A percentile compares a stretch with the other conserved stretches of the same genome.
Conservation (phyloP, 441 rosid genomes). For the Oxalis stricta region DNA sequence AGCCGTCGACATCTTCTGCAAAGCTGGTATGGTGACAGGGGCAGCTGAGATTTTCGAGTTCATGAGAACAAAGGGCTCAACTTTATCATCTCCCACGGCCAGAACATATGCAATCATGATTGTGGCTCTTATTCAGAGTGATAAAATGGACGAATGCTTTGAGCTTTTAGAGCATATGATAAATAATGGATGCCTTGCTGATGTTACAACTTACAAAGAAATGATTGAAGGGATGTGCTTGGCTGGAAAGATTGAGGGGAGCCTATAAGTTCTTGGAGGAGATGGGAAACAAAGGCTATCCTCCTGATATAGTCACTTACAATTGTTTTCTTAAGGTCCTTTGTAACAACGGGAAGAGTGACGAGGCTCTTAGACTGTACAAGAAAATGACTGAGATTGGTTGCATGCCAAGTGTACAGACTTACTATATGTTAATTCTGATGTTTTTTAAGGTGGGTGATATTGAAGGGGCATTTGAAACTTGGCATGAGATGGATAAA, state of each 20-base stretch:
- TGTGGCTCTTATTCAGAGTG: constrained; percentile 44
- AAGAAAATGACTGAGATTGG: constrained; percentile 42
- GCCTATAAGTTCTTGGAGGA: constrained; percentile 71
- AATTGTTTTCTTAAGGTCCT: constrained; percentile 82
- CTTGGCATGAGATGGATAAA: constrained; percentile 72
- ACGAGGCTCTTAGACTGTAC: constrained; percentile 70
- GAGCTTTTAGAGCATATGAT: constrained; percentile 61
- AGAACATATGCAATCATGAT: constrained; percentile 65
- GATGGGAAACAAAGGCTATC: constrained; percentile 79
- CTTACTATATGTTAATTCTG: constrained; percentile 64
- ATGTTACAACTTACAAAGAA: constrained; percentile 74
- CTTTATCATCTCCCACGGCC: constrained; percentile 74
- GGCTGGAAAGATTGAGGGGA: constrained; percentile 61
- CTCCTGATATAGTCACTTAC: constrained; percentile 80
- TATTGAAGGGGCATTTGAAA: constrained; percentile 55
- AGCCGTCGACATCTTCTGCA: constrained; percentile 75
- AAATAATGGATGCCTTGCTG: constrained; percentile 72
- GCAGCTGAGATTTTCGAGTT: constrained; percentile 72
- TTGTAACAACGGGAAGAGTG: constrained; percentile 44
- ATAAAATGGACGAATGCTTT: constrained; percentile 51
- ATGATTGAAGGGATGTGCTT: constrained; percentile 73
- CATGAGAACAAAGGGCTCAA: constrained; percentile 72
- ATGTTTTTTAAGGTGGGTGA: constrained; percentile 63
- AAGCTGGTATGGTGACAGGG: constrained; percentile 63
- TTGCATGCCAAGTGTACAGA: constrained; percentile 79